Evolutionary conservation across 2,329 filamentous ascomycete species (phyloP), one percentile per base, ranked within the genome.

Genomic region (Xylariomycetidae sp.): DNA sequence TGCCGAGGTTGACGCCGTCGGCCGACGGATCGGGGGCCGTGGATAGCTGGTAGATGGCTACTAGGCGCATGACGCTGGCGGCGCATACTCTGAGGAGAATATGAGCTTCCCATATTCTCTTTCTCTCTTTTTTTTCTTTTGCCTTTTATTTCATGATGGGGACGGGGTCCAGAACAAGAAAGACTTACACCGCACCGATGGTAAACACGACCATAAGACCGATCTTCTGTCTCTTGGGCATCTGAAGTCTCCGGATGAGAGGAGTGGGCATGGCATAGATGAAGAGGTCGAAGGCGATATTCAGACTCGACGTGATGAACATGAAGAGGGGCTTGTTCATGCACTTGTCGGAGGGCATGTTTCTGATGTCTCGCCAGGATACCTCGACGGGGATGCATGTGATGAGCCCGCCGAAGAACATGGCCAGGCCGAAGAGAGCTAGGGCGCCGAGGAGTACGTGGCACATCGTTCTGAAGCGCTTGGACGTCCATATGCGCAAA

Each of bases 391-490:
- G 42, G 9, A 45, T 29, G 33, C 45, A 48, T 20, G 38, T 35
- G 25, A 48, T 30, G 4, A 48, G 18, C 25, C 40, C 38, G 25
- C 42, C 42, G 32, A 45, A 23, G 38, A 48, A 43, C 26, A 45
- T 33, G 6, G 37, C 31, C 3, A 41, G 29, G 3, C 42, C 45
- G 33, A 45, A 45, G 9, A 38, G n/a, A 25, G 27, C 27, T 11
- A 44, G 27, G 5, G 33, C 4, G 4, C 10, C 4, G 10, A 48
- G 17, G 2, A 44, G 36, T 3, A n/a, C 9, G 13, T 30, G 18
- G 36, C 33, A 37, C 22, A 39, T 11, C 1, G 22, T 10, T 5
- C 30, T 34, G 31, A 44, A 38, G 4, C 26, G 30, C 13, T 25
- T 25, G 14, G 31, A 17, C 0, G 40, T 33, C 40, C 42, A 48